These are phyloP conservation scores for Russula sp. DNA, from an alignment of 768 basidiomycete genomes.

Conservation along the genomic window DNA sequence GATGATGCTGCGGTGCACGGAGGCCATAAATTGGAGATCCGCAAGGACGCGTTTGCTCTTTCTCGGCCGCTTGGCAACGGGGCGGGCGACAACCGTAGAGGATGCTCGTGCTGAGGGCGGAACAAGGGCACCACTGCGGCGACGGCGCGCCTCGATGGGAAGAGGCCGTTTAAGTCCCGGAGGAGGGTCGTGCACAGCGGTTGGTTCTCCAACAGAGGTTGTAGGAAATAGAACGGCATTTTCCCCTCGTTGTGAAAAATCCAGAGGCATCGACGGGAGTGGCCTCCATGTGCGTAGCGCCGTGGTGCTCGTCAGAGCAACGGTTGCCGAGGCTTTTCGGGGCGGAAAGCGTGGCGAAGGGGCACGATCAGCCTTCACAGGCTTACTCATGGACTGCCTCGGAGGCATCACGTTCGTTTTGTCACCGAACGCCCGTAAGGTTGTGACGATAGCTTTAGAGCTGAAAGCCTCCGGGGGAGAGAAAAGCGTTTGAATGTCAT, in stretches of 20 bases:
- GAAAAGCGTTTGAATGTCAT: conserved; percentile 16
- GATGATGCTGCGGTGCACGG: conserved; percentile 21
- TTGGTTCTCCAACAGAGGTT: not conserved
- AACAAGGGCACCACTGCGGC: conserved; percentile 17
- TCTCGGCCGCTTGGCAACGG: conserved; percentile 21
- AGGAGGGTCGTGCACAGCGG: not conserved
- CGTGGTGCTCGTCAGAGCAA: conserved; percentile 20
- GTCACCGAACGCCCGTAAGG: conserved; percentile 17
- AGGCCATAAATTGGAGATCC: conserved; percentile 22
- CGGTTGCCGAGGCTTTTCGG: conserved; percentile 19
- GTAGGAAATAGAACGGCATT: conserved; percentile 13
- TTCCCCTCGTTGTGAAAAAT: conserved; percentile 2
- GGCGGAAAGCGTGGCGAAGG: conserved; percentile 16
- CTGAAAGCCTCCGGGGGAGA: conserved; percentile 11
- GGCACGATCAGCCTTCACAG: not conserved
- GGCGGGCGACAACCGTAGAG: not conserved
- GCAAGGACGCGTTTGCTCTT: conserved; percentile 24
- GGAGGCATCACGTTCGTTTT: conserved; percentile 13
- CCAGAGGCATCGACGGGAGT: not conserved
- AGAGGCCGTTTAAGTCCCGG: conserved; percentile 15
- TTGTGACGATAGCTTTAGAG: conserved; percentile 12
- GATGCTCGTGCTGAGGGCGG: conserved; percentile 9
- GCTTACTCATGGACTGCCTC: conserved; percentile 3
- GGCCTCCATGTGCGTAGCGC: conserved; percentile 15
- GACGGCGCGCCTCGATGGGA: conserved; percentile 13